phyloP scores from a whole-genome alignment of 768 basidiomycete genomes.

The Panaeolus papilionaceus region DNA sequence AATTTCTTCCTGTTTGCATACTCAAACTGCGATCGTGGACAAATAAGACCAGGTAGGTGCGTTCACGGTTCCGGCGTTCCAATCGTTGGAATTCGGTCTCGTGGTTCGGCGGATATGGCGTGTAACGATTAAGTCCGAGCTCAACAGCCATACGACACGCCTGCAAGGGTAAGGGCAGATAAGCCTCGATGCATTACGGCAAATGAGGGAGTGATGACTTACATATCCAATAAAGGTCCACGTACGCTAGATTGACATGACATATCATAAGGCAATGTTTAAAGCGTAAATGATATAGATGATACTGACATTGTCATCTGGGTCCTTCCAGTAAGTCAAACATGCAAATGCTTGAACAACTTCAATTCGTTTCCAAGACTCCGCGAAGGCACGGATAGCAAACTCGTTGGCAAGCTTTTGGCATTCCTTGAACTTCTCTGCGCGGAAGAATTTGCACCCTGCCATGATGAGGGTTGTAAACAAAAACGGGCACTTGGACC shows the following conservation, averaged over 20 bases:
- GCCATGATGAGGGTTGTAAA: constrained; percentile 88
- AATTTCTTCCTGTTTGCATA: constrained; percentile 85
- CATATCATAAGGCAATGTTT: constrained; percentile 25
- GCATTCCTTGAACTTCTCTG: constrained; percentile 68
- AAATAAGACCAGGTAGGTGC: constrained; percentile 86
- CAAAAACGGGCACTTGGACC: constrained; percentile 79
- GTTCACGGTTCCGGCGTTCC: constrained; percentile 84
- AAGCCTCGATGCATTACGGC: constrained; percentile 21
- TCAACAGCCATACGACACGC: constrained; percentile 91
- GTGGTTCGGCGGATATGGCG: constrained; percentile 55
- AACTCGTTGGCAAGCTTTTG: constrained; percentile 77
- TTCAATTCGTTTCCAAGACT: constrained; percentile 83
- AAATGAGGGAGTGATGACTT: constrained; percentile 34
- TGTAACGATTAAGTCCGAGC: constrained; percentile 77
- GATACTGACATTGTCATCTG: constrained; percentile 74
- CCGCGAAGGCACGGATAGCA: constrained; percentile 78
- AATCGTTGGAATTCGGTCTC: constrained; percentile 71
- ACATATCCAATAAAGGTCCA: constrained; percentile 92
- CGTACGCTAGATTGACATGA: constrained; percentile 57
- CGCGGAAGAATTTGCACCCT: constrained; percentile 83
- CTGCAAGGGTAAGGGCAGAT: constrained; percentile 39
- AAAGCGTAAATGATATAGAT: constrained; percentile 19
- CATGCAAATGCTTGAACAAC: constrained; percentile 90
- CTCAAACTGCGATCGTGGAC: constrained; percentile 87
- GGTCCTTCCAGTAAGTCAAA: constrained; percentile 89